Evolutionary conservation across 2,329 filamentous ascomycete species (phyloP), one percentile per base, ranked within the genome.

Genomic region (Pyricularia pennisetigena): DNA sequence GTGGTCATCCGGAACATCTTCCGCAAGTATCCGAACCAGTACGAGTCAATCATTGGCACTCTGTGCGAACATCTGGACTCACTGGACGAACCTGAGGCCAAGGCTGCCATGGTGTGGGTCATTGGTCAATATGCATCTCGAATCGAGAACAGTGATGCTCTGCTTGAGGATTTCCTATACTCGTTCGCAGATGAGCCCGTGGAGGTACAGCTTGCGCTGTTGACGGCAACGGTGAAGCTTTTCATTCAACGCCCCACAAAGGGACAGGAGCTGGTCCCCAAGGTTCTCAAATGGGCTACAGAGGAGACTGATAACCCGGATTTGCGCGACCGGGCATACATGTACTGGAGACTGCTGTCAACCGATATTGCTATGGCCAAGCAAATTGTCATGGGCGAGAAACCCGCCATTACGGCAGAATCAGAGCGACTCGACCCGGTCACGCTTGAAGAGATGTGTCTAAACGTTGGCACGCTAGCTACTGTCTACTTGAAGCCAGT

Each of bases 251-350:
- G 95, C 26, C 95, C 95, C 0, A 97, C 94, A 20, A 97, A 97
- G 76, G 95, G 93, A 29, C 94, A 97, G 74, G 89, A 96, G 67
- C 84, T 99, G 7, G 94, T 99, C 0, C 95, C 94, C 0, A 93
- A 93, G 74, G 94, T 98, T 2, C 83, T 99, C 66, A 98, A 98
- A 79, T 98, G 95, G 94, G 96, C 95, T 4, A 99, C 95, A 0
- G 95, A 98, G 78, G 95, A 98, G 78, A 98, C 94, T n/a, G 95
- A 99, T 76, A 97, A 99, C 78, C 95, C 95, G 0, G 95, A 99
- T 78, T 86, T 99, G 30, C 89, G 95, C 71, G 95, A 99, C 77
- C 85, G 95, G 74, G 95, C 95, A 0, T 99, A 97, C 82, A 98
- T 99, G 94, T 99, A 99, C 82, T 99, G 95, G 95, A 92, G 95